Evolutionary conservation across 2,329 filamentous ascomycete species (phyloP).

Genomic region (Stenocarpella maydis): DNA sequence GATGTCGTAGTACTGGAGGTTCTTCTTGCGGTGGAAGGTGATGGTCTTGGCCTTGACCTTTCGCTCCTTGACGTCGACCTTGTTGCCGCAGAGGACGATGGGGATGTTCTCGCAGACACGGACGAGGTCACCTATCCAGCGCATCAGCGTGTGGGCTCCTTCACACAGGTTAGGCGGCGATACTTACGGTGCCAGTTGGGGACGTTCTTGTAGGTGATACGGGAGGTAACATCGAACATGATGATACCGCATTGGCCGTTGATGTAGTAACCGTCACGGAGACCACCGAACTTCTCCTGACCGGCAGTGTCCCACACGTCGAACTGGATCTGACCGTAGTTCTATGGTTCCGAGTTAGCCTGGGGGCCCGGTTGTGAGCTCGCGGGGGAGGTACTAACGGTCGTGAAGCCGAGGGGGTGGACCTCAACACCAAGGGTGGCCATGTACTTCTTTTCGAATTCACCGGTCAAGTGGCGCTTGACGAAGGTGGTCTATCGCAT

Average conservation of each 20-base stretch:
- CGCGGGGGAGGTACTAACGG: slow-evolving; percentile 69
- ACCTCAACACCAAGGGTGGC: slow-evolving; percentile 99
- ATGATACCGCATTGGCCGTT: slow-evolving; percentile 99
- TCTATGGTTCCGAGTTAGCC: slow-evolving; percentile 67
- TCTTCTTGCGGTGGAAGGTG: slow-evolving; percentile 99
- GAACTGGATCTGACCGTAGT: slow-evolving; percentile 96
- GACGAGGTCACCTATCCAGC: slow-evolving; percentile 83
- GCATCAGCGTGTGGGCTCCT: slow-evolving; percentile 35
- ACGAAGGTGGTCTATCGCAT: slow-evolving; percentile 91
- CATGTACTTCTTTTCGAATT: slow-evolving; percentile 99
- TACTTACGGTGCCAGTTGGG: slow-evolving; percentile 99
- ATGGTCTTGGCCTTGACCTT: slow-evolving; percentile 99
- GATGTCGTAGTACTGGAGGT: slow-evolving; percentile 99
- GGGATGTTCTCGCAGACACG: slow-evolving; percentile 99
- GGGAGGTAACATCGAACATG: slow-evolving; percentile 99
- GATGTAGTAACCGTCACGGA: slow-evolving; percentile 99
- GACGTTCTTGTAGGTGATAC: slow-evolving; percentile 99
- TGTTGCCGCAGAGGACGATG: slow-evolving; percentile 98
- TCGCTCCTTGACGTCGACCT: slow-evolving; percentile 99
- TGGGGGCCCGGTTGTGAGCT: slow-evolving; percentile 40
- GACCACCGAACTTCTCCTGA: slow-evolving; percentile 99
- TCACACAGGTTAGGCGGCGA: background rate
- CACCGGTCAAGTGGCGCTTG: slow-evolving; percentile 99
- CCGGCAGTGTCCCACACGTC: slow-evolving; percentile 99
- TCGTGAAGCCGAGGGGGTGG: slow-evolving; percentile 96